Percentiles rank a stretch among this genome's conserved stretches.
These are phyloP conservation scores for Hemerocallis citrina DNA, from an alignment of 106 monocot species.

Conservation along the genomic window DNA sequence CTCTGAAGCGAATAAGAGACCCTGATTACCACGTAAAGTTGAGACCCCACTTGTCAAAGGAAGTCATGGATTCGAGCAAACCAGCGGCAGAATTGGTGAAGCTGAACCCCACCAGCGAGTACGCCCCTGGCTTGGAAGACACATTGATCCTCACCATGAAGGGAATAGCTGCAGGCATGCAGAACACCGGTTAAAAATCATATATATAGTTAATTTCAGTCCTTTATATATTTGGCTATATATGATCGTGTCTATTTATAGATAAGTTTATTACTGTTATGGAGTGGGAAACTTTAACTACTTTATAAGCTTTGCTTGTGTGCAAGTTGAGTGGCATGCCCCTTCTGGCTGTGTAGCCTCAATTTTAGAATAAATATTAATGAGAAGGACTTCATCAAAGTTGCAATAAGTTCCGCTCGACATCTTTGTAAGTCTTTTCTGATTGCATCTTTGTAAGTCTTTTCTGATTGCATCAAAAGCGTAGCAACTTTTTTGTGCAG, in stretches of 20 bases:
- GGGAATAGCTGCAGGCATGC: constrained; percentile 37
- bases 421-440: too few relatives aligned
- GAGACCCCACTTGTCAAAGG: constrained; percentile 49
- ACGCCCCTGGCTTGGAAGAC: constrained; percentile 28
- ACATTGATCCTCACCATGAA: constrained; percentile 37
- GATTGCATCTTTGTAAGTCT: too few relatives aligned
- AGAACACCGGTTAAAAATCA: constrained; percentile 16
- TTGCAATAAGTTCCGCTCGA: too few relatives aligned
- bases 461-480: too few relatives aligned
- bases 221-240: not conserved
- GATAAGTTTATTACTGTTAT: not conserved
- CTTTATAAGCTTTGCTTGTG: not conserved
- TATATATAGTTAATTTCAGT: not conserved
- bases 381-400: not conserved
- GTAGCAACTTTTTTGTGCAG: too few relatives aligned
- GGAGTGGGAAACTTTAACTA: not conserved
- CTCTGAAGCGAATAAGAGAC: constrained; percentile 48
- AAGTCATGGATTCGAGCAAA: constrained; percentile 19
- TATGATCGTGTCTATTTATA: not conserved
- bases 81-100: constrained; percentile 26
- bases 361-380: not conserved
- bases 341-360: not conserved
- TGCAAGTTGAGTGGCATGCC: not conserved
- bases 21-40: constrained; percentile 20
- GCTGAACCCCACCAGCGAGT: constrained; percentile 23